Conservation (phyloP, 164 flowering plant species). For the Tetracentron sinense region DNA sequence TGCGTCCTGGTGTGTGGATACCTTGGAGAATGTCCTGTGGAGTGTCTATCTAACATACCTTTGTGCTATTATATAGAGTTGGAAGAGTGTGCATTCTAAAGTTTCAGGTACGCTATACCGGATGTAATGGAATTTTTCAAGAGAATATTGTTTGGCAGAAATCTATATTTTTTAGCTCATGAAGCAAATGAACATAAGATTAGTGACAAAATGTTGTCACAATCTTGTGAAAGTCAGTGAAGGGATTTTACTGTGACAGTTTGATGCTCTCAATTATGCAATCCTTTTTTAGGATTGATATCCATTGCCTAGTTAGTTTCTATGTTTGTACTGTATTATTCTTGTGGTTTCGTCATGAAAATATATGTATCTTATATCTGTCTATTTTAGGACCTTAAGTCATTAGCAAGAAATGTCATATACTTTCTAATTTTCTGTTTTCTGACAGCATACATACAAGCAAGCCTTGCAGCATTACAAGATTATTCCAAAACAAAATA, state of each 20-base stretch:
- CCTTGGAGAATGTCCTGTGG: no score
- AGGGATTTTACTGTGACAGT: not conserved
- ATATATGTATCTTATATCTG: not conserved
- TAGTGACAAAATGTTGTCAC: not conserved
- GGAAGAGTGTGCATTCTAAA: no score
- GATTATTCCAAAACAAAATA: conserved; percentile 63
- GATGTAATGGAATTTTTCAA: no score
- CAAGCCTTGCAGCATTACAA: conserved; percentile 86
- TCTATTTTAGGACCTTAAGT: not conserved
- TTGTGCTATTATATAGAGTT: no score
- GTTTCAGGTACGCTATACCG: no score
- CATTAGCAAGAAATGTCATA: not conserved
- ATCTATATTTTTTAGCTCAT: no score
- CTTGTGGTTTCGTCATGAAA: not conserved
- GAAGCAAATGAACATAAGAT: no score
- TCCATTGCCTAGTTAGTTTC: not conserved
- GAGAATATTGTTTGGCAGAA: no score
- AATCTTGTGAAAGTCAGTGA: not conserved
- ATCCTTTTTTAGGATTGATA: not conserved
- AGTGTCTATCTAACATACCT: no score
- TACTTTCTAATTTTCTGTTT: conserved; percentile 8
- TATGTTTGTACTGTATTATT: not conserved
- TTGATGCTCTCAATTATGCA: not conserved
- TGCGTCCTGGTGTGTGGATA: no score
- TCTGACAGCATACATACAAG: conserved; percentile 65